Conservation (phyloP, 2,329 filamentous ascomycete species). For the Purpureocillium lavendulum region DNA sequence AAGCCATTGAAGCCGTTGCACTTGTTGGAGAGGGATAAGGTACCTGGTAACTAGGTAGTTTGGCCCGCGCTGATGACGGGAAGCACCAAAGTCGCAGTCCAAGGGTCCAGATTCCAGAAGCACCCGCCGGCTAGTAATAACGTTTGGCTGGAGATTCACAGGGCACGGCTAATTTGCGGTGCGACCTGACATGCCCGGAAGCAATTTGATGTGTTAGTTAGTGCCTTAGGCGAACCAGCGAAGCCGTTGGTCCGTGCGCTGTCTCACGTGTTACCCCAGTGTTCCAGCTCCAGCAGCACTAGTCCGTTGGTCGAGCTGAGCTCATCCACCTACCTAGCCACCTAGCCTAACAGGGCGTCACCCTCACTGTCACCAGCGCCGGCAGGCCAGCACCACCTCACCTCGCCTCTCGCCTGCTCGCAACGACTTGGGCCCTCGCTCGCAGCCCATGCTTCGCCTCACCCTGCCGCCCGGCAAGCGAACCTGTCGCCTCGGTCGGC, state of each 20-base stretch:
- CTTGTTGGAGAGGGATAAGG: too few relatives aligned
- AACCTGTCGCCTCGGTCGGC: not conserved
- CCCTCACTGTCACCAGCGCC: too few relatives aligned
- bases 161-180: not conserved
- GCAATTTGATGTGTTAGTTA: too few relatives aligned
- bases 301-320: not conserved
- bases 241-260: slow-evolving; percentile 13
- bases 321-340: not conserved
- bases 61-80: too few relatives aligned
- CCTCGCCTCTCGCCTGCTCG: not conserved
- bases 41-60: too few relatives aligned
- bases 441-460: not conserved
- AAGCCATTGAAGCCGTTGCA: too few relatives aligned
- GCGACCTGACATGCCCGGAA: too few relatives aligned
- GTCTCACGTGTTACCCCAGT: slow-evolving; percentile 13
- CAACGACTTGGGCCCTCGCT: not conserved
- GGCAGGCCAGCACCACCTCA: too few relatives aligned
- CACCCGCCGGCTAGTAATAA: too few relatives aligned
- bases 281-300: slow-evolving; percentile 5
- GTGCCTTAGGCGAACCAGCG: not conserved
- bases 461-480: not conserved
- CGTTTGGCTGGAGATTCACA: too few relatives aligned
- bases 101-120: too few relatives aligned
- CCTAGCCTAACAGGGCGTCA: not conserved
- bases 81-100: too few relatives aligned